Conservation (phyloP, 1,139 yeast species). For the Sugiyamaella paludigena region DNA sequence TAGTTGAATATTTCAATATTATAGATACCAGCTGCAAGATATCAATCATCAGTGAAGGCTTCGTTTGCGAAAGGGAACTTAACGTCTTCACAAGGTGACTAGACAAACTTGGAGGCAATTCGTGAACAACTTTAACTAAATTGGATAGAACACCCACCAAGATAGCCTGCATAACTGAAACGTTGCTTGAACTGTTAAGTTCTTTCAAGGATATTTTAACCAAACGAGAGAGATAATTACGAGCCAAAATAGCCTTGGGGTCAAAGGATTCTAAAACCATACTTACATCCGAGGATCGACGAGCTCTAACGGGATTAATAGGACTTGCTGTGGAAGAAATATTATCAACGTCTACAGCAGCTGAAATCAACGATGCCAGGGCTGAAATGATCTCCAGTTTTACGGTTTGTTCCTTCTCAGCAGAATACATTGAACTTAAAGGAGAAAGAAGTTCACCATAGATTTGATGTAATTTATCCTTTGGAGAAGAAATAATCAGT, state of each 20-base stretch:
- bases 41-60: slow-evolving; percentile 25
- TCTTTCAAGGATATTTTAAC: slow-evolving; percentile 23
- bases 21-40: slow-evolving; percentile 24
- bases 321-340: slow-evolving; percentile 28
- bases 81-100: slow-evolving; percentile 12
- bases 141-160: slow-evolving; percentile 19
- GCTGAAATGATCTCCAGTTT: slow-evolving; percentile 39
- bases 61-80: slow-evolving; percentile 6
- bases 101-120: slow-evolving; percentile 16
- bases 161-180: slow-evolving; percentile 22
- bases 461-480: slow-evolving; percentile 23
- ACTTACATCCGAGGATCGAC: slow-evolving; percentile 38
- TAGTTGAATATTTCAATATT: slow-evolving; percentile 17
- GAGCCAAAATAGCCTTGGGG: slow-evolving; percentile 22
- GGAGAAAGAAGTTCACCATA: slow-evolving; percentile 30
- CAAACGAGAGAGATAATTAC: slow-evolving; percentile 18
- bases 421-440: slow-evolving; percentile 33
- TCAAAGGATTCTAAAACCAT: slow-evolving; percentile 31
- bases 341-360: slow-evolving; percentile 32
- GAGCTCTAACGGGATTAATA: slow-evolving; percentile 21
- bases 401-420: slow-evolving; percentile 43
- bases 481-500: slow-evolving; percentile 41
- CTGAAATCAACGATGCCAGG: slow-evolving; percentile 30
- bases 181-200: slow-evolving; percentile 19
- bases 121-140: slow-evolving; percentile 20